Conservation (phyloP, 352 stramenopile genomes). For the Phytophthora hybrid region DNA sequence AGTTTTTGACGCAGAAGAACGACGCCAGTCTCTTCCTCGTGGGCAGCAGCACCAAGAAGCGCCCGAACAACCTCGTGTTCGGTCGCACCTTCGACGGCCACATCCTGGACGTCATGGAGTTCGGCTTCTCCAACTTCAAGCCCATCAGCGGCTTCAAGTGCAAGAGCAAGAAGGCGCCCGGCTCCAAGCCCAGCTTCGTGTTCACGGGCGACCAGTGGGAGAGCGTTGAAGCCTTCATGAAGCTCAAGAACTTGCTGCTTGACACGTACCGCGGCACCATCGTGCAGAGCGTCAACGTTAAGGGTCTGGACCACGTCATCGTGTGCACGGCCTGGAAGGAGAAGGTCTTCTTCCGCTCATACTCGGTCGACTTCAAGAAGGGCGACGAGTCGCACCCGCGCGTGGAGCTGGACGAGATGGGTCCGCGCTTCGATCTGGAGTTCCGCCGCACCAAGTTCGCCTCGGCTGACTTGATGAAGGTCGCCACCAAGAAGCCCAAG, state of each 20-base stretch:
- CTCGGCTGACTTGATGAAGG: slow-evolving; percentile 96
- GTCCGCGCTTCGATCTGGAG: slow-evolving; percentile 89
- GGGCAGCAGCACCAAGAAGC: slow-evolving; percentile 98
- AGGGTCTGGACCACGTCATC: slow-evolving; percentile 97
- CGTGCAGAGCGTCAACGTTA: slow-evolving; percentile 96
- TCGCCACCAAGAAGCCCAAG: slow-evolving; percentile 94
- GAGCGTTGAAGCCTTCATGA: slow-evolving; percentile 89
- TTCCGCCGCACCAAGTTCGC: slow-evolving; percentile 96
- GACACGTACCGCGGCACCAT: slow-evolving; percentile 98
- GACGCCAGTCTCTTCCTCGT: slow-evolving; percentile 97
- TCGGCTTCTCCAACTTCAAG: slow-evolving; percentile 96
- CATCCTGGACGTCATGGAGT: slow-evolving; percentile 98
- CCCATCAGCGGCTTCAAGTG: slow-evolving; percentile 94
- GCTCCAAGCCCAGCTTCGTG: slow-evolving; percentile 96
- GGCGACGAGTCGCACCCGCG: slow-evolving; percentile 84
- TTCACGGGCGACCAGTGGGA: slow-evolving; percentile 97
- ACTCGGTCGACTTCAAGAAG: slow-evolving; percentile 96
- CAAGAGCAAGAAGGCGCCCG: slow-evolving; percentile 92
- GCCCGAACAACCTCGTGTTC: slow-evolving; percentile 98
- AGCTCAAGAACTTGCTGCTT: slow-evolving; percentile 95
- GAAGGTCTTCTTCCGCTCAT: slow-evolving; percentile 96
- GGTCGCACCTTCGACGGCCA: slow-evolving; percentile 98
- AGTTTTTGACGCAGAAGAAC: slow-evolving; percentile 98
- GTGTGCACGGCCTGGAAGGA: slow-evolving; percentile 95
- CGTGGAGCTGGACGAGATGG: slow-evolving; percentile 93